phyloP scores from a whole-genome alignment of 306 rosid species.

The Psophocarpus tetragonolobus region DNA sequence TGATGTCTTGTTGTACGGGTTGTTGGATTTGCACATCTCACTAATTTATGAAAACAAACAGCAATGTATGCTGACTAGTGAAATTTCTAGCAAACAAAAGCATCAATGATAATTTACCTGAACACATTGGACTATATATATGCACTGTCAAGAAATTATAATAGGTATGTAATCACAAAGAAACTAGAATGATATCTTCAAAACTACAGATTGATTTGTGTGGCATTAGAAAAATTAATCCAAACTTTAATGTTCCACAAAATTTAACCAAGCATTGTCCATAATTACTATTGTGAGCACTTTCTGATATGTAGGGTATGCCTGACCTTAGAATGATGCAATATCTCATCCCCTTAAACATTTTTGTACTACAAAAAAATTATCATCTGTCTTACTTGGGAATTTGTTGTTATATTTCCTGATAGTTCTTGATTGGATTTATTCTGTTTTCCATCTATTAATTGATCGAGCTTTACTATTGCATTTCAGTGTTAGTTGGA shows the following conservation, averaged over 20 bases:
- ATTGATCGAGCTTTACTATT: constrained; percentile 42
- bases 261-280: background rate
- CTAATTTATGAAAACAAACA: constrained; percentile 19
- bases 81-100: constrained; percentile 18
- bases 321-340: constrained; percentile 12
- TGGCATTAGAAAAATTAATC: constrained; percentile 9
- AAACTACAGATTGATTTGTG: constrained; percentile 17
- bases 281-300: background rate
- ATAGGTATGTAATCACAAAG: constrained; percentile 24
- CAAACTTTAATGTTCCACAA: background rate
- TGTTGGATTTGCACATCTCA: too few species aligned
- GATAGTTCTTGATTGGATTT: constrained; percentile 10
- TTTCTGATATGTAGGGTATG: background rate
- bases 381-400: background rate
- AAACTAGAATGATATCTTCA: constrained; percentile 15
- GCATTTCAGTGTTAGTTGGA: constrained; percentile 87
- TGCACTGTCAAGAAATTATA: constrained; percentile 17
- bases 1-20: too few species aligned
- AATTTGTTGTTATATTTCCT: constrained; percentile 20
- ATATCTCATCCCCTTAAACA: background rate
- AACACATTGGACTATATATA: background rate
- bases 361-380: background rate
- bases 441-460: constrained; percentile 32
- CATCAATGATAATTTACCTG: constrained; percentile 12
- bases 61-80: background rate